These are phyloP conservation scores for Fusarium pseudonygamai DNA, from an alignment of 2,329 filamentous ascomycete genomes.

Conservation along the genomic window DNA sequence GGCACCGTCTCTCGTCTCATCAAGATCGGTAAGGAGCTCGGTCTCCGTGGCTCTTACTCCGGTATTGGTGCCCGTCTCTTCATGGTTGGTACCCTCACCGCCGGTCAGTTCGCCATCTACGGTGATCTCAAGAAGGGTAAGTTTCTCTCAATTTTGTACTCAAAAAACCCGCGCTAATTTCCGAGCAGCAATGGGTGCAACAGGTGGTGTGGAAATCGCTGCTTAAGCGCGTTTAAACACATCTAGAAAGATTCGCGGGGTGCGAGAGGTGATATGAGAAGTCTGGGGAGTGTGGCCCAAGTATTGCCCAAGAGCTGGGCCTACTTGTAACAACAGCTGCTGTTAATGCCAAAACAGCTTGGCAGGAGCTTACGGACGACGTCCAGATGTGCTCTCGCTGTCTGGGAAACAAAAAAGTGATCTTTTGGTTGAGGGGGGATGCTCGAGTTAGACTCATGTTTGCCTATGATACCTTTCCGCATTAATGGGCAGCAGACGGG, in stretches of 20 bases:
- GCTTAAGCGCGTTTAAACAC: slow-evolving; percentile 24
- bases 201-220: slow-evolving; percentile 78
- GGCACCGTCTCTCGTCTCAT: slow-evolving; percentile 81
- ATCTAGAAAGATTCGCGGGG: slow-evolving; percentile 7
- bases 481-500: slow-evolving; percentile 42
- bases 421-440: slow-evolving; percentile 32
- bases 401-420: slow-evolving; percentile 36
- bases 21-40: slow-evolving; percentile 90
- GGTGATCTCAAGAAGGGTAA: slow-evolving; percentile 58
- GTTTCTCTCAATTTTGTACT: neutral
- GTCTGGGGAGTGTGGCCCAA: slow-evolving; percentile 23
- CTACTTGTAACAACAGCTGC: slow-evolving; percentile 26
- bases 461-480: slow-evolving; percentile 38
- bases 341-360: slow-evolving; percentile 26
- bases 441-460: slow-evolving; percentile 40
- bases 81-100: slow-evolving; percentile 76
- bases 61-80: slow-evolving; percentile 79
- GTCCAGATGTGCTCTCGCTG: slow-evolving; percentile 27
- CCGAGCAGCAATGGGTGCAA: slow-evolving; percentile 63
- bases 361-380: slow-evolving; percentile 27
- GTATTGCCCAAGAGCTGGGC: slow-evolving; percentile 41
- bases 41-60: slow-evolving; percentile 78
- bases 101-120: slow-evolving; percentile 90
- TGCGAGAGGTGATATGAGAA: slow-evolving; percentile 13
- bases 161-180: neutral